phyloP scores from a whole-genome alignment of 176 grass and related monocot genomes.

The Luzula sylvatica region DNA sequence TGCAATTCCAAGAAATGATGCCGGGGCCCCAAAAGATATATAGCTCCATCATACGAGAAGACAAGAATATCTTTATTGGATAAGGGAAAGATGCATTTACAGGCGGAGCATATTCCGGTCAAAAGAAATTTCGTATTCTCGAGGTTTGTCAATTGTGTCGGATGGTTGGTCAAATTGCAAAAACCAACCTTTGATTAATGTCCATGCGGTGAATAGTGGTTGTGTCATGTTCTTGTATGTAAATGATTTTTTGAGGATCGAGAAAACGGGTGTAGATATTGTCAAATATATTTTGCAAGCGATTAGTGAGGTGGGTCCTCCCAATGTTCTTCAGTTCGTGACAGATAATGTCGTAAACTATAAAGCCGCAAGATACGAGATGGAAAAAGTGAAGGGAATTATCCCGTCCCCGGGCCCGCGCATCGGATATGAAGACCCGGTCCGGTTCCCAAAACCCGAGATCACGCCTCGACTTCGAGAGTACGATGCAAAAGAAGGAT shows the following conservation, averaged over 20 bases:
- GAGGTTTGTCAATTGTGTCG: constrained; percentile 1
- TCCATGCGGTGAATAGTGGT: not conserved
- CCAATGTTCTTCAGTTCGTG: constrained; percentile 3
- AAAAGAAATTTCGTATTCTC: not conserved
- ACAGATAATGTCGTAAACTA: constrained; percentile 18
- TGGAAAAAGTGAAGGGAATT: too few species aligned
- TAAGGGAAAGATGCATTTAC: not conserved
- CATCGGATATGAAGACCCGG: too few species aligned
- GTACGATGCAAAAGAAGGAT: too few species aligned
- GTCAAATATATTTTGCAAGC: not conserved
- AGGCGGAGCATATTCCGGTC: not conserved
- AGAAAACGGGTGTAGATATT: constrained; percentile 14
- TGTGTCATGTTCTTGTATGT: constrained; percentile 8
- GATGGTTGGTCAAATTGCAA: constrained; percentile 13
- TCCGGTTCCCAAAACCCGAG: too few species aligned
- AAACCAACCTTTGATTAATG: not conserved
- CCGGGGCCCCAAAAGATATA: constrained; percentile 7
- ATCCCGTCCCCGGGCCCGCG: too few species aligned
- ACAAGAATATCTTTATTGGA: constrained; percentile 9
- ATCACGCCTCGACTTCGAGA: too few species aligned
- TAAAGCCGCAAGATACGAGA: not conserved
- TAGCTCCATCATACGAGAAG: not conserved
- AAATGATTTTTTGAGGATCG: constrained; percentile 8
- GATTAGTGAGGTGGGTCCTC: not conserved
- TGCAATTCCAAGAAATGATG: not conserved